Evolutionary conservation across 345 rosid genomes (phyloP).

Genomic region (Euphorbia lathyris): DNA sequence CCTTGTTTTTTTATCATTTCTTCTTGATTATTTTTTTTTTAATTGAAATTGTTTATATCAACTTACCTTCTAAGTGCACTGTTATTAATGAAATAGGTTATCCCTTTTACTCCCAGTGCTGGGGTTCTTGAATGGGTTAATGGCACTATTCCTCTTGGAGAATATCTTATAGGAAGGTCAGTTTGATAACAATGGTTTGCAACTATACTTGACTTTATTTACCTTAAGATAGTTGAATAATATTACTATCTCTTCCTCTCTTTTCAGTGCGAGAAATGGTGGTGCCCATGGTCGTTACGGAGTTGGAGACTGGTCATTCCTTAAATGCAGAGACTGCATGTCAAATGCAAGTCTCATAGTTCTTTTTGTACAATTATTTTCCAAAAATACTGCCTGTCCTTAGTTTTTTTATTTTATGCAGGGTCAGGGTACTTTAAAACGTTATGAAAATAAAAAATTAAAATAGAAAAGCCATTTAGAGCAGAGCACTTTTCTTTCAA

Average conservation of each 20-base stretch:
- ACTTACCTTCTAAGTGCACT: not conserved
- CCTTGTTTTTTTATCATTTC: constrained; percentile 4
- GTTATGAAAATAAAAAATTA: not conserved
- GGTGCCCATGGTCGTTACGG: constrained; percentile 96
- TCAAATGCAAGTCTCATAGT: constrained; percentile 50
- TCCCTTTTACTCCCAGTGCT: constrained; percentile 98
- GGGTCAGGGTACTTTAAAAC: not conserved
- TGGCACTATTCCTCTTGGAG: constrained; percentile 95
- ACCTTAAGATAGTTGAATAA: constrained; percentile 10
- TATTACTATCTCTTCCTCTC: constrained; percentile 6
- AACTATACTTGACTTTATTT: constrained; percentile 7
- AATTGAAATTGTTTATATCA: not conserved
- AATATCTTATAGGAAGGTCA: constrained; percentile 91
- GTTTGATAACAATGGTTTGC: constrained; percentile 18
- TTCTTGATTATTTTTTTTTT: not conserved
- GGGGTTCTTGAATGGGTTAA: constrained; percentile 99
- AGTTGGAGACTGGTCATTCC: constrained; percentile 72
- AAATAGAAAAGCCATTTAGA: not conserved
- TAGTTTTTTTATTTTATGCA: not conserved
- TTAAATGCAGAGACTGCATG: constrained; percentile 81
- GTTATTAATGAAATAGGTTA: constrained; percentile 52
- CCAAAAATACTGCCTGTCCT: not conserved
- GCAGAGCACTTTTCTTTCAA: not conserved
- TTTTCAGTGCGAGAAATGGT: constrained; percentile 70
- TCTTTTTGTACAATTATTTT: constrained; percentile 9